These are phyloP conservation scores for Venturia pyrina DNA, from an alignment of 2,329 filamentous ascomycete species.

Conservation along the genomic window DNA sequence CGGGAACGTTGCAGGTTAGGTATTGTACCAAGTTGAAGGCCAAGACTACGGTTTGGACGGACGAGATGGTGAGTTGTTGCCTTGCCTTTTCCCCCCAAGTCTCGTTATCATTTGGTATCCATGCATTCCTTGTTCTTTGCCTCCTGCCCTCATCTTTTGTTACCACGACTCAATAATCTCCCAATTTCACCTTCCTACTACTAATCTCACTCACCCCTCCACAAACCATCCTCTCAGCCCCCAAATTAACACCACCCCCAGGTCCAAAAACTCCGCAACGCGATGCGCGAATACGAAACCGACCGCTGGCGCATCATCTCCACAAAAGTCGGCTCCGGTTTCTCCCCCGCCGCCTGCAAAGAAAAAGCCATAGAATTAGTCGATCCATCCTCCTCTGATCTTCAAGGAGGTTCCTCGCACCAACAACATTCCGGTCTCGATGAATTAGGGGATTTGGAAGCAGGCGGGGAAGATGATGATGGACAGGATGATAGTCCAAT, in stretches of 20 bases:
- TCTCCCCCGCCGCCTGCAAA: constrained; percentile 77
- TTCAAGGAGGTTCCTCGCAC: background rate
- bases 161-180: too few relatives aligned
- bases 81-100: too few relatives aligned
- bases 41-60: constrained; percentile 87
- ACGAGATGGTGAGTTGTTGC: constrained; percentile 66
- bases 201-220: background rate
- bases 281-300: constrained; percentile 76
- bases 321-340: constrained; percentile 81
- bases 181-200: background rate
- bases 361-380: constrained; percentile 61
- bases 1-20: constrained; percentile 81
- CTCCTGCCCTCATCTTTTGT: too few relatives aligned
- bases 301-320: constrained; percentile 91
- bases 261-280: constrained; percentile 67
- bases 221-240: background rate
- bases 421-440: background rate
- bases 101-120: too few relatives aligned
- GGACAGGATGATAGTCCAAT: background rate
- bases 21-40: constrained; percentile 94
- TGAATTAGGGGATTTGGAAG: background rate
- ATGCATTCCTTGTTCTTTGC: too few relatives aligned
- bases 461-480: background rate
- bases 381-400: background rate
- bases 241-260: constrained; percentile 27